Conservation (phyloP, 2,329 filamentous ascomycete genomes). For the Thelonectria discophora region DNA sequence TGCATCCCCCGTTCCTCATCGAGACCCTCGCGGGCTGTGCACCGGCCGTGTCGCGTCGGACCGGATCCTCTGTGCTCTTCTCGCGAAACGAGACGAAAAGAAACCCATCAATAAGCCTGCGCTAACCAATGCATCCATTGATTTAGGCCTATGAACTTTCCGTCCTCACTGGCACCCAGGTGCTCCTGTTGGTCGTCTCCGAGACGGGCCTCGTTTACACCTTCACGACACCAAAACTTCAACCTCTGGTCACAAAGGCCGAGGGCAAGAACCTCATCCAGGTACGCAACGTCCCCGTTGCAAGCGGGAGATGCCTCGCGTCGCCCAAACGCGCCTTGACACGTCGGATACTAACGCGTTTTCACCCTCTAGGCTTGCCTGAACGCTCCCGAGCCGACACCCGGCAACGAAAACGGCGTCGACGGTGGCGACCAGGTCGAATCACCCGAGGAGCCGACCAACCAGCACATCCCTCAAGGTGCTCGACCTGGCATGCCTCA, state of each 20-base stretch:
- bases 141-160: conserved; percentile 93
- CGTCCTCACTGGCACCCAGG: conserved; percentile 96
- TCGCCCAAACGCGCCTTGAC: conserved; percentile 4
- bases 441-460: conserved; percentile 87
- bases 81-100: not conserved
- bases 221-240: conserved; percentile 97
- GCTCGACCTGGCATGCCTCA: conserved; percentile 72
- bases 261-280: conserved; percentile 99
- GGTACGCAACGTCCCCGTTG: conserved; percentile 63
- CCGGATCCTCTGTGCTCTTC: not conserved
- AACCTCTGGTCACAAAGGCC: conserved; percentile 96
- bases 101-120: conserved; percentile 3
- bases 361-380: conserved; percentile 78
- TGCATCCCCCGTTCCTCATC: not conserved
- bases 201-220: conserved; percentile 98
- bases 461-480: conserved; percentile 73
- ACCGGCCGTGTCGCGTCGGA: conserved; percentile 12
- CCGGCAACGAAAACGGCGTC: conserved; percentile 82
- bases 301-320: not conserved
- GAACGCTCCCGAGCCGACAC: conserved; percentile 90
- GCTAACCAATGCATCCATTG: conserved; percentile 34
- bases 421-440: conserved; percentile 81
- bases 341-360: conserved; percentile 13
- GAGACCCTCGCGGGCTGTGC: conserved; percentile 7
- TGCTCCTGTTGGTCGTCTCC: conserved; percentile 93